Evolutionary conservation across 2,329 filamentous ascomycete genomes (phyloP).

Genomic region (Xylaria sp.): DNA sequence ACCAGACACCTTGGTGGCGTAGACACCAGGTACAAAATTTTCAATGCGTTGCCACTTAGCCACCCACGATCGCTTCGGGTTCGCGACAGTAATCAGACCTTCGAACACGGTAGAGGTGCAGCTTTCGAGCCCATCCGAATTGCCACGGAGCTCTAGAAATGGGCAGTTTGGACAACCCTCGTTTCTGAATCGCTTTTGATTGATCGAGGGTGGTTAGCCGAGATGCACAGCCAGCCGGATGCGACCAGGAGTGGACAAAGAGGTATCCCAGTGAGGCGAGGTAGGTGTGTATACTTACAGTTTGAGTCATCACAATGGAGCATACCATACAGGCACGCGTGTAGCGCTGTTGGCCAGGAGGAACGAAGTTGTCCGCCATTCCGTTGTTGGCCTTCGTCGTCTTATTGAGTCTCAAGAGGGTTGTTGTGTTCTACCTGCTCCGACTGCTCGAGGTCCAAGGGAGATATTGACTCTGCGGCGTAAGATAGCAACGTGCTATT

Average conservation of each 20-base stretch:
- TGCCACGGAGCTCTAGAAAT: conserved; percentile 84
- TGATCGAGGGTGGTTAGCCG: conserved; percentile 5
- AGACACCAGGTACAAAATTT: conserved; percentile 86
- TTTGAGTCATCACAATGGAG: conserved; percentile 87
- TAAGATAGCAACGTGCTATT: background rate
- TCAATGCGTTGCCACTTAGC: conserved; percentile 96
- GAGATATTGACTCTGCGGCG: background rate
- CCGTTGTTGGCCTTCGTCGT: background rate
- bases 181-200: conserved; percentile 78
- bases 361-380: conserved; percentile 71
- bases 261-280: conserved; percentile 13
- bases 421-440: background rate
- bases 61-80: conserved; percentile 90
- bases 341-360: conserved; percentile 80
- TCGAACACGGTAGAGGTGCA: conserved; percentile 98
- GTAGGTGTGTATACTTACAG: conserved; percentile 59
- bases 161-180: conserved; percentile 97
- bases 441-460: background rate
- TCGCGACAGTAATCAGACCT: conserved; percentile 84
- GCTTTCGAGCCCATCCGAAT: conserved; percentile 83
- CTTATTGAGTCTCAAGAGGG: conserved; percentile 3
- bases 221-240: background rate
- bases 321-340: conserved; percentile 99
- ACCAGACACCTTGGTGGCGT: conserved; percentile 94
- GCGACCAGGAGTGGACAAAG: conserved; percentile 4